Conservation (phyloP, 2,329 filamentous ascomycete genomes). For the Clonostachys byssicola region DNA sequence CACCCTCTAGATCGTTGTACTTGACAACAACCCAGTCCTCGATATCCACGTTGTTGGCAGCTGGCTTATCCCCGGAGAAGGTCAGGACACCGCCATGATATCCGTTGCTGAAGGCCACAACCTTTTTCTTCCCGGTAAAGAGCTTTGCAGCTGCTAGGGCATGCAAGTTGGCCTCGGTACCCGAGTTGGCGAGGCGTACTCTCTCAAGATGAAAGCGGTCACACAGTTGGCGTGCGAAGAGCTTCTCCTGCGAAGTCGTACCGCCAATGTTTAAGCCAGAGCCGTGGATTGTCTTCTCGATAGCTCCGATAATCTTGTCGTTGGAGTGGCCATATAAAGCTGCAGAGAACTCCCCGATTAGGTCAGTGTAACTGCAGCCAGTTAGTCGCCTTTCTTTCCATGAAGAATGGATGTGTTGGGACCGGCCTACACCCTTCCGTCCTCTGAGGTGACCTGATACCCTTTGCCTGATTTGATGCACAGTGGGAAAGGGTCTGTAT, state of each 20-base stretch:
- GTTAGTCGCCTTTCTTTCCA: neutral
- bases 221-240: slow-evolving; percentile 46
- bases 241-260: slow-evolving; percentile 44
- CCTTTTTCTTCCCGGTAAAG: slow-evolving; percentile 36
- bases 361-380: slow-evolving; percentile 45
- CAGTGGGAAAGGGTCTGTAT: slow-evolving; percentile 37
- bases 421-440: slow-evolving; percentile 11
- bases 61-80: slow-evolving; percentile 23
- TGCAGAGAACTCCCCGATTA: slow-evolving; percentile 61
- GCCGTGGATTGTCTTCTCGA: slow-evolving; percentile 35
- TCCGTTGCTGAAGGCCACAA: slow-evolving; percentile 45
- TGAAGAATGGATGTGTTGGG: no score
- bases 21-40: slow-evolving; percentile 54
- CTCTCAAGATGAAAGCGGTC: slow-evolving; percentile 49
- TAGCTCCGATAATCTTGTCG: slow-evolving; percentile 42
- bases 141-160: slow-evolving; percentile 49
- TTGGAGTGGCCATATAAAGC: slow-evolving; percentile 64
- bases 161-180: slow-evolving; percentile 61
- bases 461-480: slow-evolving; percentile 28
- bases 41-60: slow-evolving; percentile 40
- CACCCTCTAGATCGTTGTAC: slow-evolving; percentile 55
- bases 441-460: slow-evolving; percentile 31
- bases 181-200: slow-evolving; percentile 60
- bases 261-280: slow-evolving; percentile 52
- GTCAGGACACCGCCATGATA: slow-evolving; percentile 29